Evolutionary conservation across 768 basidiomycete species (phyloP).

Genomic region (Tricholoma furcatifolium): DNA sequence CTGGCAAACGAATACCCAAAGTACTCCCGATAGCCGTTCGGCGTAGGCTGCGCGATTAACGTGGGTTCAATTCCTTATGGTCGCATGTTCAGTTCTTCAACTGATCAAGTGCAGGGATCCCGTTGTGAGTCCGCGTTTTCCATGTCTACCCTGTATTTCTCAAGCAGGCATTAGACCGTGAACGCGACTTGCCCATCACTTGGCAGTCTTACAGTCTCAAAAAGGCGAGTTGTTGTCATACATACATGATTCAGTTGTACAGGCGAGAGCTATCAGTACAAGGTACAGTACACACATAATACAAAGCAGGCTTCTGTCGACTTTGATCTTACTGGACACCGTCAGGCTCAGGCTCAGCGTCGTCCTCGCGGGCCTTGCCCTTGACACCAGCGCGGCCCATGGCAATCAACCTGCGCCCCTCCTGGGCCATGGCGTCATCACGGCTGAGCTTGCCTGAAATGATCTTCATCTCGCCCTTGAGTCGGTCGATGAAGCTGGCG

Average conservation of each 20-base stretch:
- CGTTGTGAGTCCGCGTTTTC: slow-evolving; percentile 45
- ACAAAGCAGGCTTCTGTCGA: too few relatives aligned
- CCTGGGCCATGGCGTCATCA: slow-evolving; percentile 35
- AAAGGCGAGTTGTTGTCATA: too few relatives aligned
- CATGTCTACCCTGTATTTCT: slow-evolving; percentile 50
- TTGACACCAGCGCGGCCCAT: slow-evolving; percentile 22
- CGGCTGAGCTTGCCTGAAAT: slow-evolving; percentile 34
- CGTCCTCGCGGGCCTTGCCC: too few relatives aligned
- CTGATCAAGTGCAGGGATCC: slow-evolving; percentile 37
- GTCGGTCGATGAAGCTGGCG: slow-evolving; percentile 32
- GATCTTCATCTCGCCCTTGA: slow-evolving; percentile 40
- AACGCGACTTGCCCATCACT: slow-evolving; percentile 14
- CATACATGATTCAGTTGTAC: too few relatives aligned
- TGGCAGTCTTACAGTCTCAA: too few relatives aligned
- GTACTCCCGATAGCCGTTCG: too few relatives aligned
- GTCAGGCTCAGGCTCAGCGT: too few relatives aligned
- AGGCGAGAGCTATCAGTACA: too few relatives aligned
- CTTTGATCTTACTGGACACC: too few relatives aligned
- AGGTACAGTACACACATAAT: too few relatives aligned
- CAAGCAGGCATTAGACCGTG: slow-evolving; percentile 35
- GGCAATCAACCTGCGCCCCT: slow-evolving; percentile 28
- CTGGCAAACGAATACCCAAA: too few relatives aligned
- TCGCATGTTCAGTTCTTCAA: neutral
- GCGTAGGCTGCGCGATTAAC: slow-evolving; percentile 35
- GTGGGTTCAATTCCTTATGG: slow-evolving; percentile 21